These are phyloP conservation scores for Metschnikowia vanudenii DNA, from an alignment of 805 yeast genomes.

Conservation along the genomic window DNA sequence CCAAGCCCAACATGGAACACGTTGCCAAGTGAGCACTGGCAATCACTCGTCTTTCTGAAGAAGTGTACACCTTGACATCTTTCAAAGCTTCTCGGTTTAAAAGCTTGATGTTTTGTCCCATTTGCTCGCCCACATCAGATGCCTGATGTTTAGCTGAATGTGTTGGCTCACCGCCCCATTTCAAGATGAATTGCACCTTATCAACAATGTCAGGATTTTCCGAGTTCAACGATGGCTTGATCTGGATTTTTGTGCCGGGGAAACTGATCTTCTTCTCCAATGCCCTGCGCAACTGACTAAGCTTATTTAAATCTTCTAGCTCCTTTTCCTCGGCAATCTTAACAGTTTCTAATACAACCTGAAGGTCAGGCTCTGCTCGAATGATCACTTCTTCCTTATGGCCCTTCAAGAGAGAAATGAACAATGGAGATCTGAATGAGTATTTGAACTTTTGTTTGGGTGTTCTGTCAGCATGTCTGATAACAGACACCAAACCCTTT, in stretches of 20 bases:
- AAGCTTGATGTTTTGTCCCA: constrained; percentile 86
- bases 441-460: constrained; percentile 98
- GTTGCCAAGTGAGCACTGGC: constrained; percentile 90
- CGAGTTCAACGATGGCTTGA: constrained; percentile 77
- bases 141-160: constrained; percentile 96
- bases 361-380: constrained; percentile 81
- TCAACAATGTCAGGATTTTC: constrained; percentile 70
- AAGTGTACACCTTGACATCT: constrained; percentile 82
- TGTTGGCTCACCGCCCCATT: constrained; percentile 99
- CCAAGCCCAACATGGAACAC: constrained; percentile 67
- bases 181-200: constrained; percentile 90
- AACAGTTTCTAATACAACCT: constrained; percentile 82
- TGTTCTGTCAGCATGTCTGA: constrained; percentile 97
- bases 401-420: constrained; percentile 84
- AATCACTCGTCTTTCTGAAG: constrained; percentile 92
- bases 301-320: constrained; percentile 77
- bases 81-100: constrained; percentile 81
- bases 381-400: constrained; percentile 95
- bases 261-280: constrained; percentile 83
- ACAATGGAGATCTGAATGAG: constrained; percentile 84
- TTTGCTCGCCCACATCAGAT: constrained; percentile 90
- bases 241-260: constrained; percentile 95
- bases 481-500: constrained; percentile 86
- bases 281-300: constrained; percentile 74
- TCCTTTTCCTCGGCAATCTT: constrained; percentile 74